These are phyloP conservation scores for Naegleria gruberi DNA, from an alignment of 208 protist species.

Conservation along the genomic window DNA sequence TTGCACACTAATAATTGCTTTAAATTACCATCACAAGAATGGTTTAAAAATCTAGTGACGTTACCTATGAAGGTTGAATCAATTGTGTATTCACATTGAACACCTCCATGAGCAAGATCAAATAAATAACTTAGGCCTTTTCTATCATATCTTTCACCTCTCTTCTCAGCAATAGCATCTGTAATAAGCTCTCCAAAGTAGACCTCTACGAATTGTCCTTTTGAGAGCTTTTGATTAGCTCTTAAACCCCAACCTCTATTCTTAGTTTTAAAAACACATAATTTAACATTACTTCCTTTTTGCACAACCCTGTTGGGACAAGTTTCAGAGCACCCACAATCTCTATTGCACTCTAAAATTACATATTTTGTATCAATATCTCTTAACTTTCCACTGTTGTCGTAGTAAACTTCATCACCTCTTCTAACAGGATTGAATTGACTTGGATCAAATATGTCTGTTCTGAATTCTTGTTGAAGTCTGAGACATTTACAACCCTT, in stretches of 20 bases:
- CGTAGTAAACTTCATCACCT: not conserved
- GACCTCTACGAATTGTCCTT: not conserved
- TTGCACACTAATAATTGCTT: not conserved
- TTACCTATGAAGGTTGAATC: not conserved
- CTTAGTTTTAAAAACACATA: not conserved
- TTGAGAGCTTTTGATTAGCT: not conserved
- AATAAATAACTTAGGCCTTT: not conserved
- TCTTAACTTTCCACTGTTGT: not conserved
- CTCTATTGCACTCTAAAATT: not conserved
- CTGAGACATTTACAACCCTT: not conserved
- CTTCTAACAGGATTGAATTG: not conserved
- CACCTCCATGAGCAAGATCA: not conserved
- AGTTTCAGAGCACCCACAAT: not conserved
- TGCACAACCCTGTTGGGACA: not conserved
- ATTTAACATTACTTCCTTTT: not conserved
- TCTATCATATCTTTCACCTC: not conserved
- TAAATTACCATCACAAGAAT: not conserved
- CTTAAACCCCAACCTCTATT: conserved; percentile 8
- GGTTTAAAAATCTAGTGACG: not conserved
- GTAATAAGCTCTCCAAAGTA: not conserved
- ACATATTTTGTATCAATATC: not conserved
- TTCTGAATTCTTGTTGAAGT: not conserved
- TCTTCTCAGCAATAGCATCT: not conserved
- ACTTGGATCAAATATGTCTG: not conserved
- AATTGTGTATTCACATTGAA: not conserved